Evolutionary conservation across 2,329 filamentous ascomycete species (phyloP).

Genomic region (Massarina eburnea): DNA sequence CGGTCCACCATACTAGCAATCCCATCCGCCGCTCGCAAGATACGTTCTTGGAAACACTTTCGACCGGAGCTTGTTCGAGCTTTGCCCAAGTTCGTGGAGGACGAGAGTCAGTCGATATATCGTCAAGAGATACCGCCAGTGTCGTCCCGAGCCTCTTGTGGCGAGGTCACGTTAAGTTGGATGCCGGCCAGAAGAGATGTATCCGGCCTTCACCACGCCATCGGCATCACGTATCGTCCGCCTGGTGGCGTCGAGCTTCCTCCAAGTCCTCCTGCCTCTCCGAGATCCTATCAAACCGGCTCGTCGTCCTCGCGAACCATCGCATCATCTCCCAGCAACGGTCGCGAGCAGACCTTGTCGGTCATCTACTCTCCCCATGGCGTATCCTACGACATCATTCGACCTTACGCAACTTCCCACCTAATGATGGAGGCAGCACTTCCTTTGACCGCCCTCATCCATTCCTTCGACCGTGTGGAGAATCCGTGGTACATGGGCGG

Average conservation of each 20-base stretch:
- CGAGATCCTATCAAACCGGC: conserved; percentile 35
- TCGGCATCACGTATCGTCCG: conserved; percentile 72
- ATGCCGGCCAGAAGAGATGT: conserved; percentile 63
- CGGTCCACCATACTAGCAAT: conserved; percentile 68
- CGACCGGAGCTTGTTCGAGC: conserved; percentile 50
- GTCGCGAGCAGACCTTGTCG: conserved; percentile 54
- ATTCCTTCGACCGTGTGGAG: conserved; percentile 62
- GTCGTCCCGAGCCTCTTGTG: conserved; percentile 55
- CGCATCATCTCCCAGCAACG: conserved; percentile 34
- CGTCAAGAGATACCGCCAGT: conserved; percentile 58
- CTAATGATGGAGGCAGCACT: conserved; percentile 59
- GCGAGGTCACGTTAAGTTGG: conserved; percentile 72
- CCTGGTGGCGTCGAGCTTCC: conserved; percentile 46
- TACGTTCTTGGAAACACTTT: conserved; percentile 70
- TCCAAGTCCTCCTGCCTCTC: conserved; percentile 36
- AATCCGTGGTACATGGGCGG: conserved; percentile 66
- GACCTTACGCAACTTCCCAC: conserved; percentile 59
- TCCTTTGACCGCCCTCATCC: conserved; percentile 65
- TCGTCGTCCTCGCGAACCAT: conserved; percentile 36
- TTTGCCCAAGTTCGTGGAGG: conserved; percentile 47
- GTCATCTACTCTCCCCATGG: conserved; percentile 68
- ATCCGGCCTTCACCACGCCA: conserved; percentile 64
- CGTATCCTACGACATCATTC: conserved; percentile 56
- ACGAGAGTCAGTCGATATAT: conserved; percentile 44
- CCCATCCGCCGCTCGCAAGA: conserved; percentile 64